Evolutionary conservation across 2,329 filamentous ascomycete genomes (phyloP).

Genomic region (Rutstroemia sp.): DNA sequence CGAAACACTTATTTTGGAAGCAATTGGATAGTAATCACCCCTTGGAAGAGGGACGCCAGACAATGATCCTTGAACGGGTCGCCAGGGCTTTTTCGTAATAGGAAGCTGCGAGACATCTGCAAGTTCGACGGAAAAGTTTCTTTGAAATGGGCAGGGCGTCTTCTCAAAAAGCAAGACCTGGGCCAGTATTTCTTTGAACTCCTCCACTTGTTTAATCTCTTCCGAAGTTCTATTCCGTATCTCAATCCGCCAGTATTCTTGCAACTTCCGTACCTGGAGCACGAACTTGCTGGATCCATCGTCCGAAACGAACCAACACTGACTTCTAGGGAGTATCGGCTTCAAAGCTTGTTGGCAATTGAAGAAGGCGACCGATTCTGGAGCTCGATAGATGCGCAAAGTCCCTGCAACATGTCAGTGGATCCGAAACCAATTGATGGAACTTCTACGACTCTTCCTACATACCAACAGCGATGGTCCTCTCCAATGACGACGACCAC

Average conservation of each 20-base stretch:
- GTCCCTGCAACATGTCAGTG: conserved; percentile 43
- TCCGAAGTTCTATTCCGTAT: conserved; percentile 59
- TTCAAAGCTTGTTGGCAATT: conserved; percentile 79
- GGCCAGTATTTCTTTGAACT: conserved; percentile 62
- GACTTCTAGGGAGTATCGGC: conserved; percentile 80
- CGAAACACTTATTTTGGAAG: conserved; percentile 6
- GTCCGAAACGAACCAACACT: conserved; percentile 83
- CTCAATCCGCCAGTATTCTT: conserved; percentile 80
- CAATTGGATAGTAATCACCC: conserved; percentile 7
- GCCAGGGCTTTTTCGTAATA: conserved; percentile 62
- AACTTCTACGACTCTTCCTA: background rate
- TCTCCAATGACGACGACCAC: conserved; percentile 70
- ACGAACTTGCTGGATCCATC: conserved; percentile 71
- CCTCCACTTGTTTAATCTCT: conserved; percentile 55
- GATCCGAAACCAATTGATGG: background rate
- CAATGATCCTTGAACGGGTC: conserved; percentile 36
- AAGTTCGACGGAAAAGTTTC: conserved; percentile 66
- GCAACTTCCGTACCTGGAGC: conserved; percentile 73
- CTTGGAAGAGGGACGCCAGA: conserved; percentile 10
- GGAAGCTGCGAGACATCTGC: conserved; percentile 61
- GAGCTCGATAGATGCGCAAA: conserved; percentile 78
- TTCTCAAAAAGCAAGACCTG: conserved; percentile 79
- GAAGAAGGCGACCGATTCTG: conserved; percentile 79
- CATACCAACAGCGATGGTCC: conserved; percentile 71
- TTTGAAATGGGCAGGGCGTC: conserved; percentile 77